Conservation (phyloP, 108 stramenopile genomes). For the Nitzschia sp. region DNA sequence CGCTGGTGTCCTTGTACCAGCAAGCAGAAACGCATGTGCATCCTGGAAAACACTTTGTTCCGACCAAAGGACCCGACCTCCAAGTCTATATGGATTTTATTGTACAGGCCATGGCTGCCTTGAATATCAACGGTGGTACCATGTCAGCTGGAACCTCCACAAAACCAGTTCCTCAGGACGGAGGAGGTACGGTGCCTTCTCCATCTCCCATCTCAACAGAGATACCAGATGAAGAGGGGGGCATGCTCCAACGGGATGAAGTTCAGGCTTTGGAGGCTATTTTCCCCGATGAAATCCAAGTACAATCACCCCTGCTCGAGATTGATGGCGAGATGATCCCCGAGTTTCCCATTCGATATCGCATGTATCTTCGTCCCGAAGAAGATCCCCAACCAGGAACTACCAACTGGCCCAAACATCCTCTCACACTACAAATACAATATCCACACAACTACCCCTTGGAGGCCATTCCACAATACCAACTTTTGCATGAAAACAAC, state of each 20-base stretch:
- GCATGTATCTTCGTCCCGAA: slow-evolving; percentile 44
- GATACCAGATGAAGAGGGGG: slow-evolving; percentile 66
- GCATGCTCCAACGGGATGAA: slow-evolving; percentile 65
- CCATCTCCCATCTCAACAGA: too few species aligned
- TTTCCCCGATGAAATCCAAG: slow-evolving; percentile 63
- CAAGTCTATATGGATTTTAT: slow-evolving; percentile 63
- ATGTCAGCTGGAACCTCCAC: not conserved
- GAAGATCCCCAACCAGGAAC: slow-evolving; percentile 17
- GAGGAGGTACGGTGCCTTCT: not conserved
- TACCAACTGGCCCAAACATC: slow-evolving; percentile 65
- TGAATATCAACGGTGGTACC: not conserved
- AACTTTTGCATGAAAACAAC: slow-evolving; percentile 67
- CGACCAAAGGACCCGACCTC: slow-evolving; percentile 55
- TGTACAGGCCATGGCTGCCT: not conserved
- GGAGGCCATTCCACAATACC: slow-evolving; percentile 41
- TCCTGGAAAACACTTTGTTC: slow-evolving; percentile 76
- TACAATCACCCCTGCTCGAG: slow-evolving; percentile 40
- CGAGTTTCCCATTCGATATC: slow-evolving; percentile 62
- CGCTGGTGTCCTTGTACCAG: slow-evolving; percentile 24
- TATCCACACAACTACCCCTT: slow-evolving; percentile 69
- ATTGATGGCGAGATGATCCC: slow-evolving; percentile 26
- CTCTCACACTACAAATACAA: slow-evolving; percentile 47
- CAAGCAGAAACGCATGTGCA: slow-evolving; percentile 43
- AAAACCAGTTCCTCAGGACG: not conserved
- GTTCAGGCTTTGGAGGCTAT: slow-evolving; percentile 67